Evolutionary conservation across 2,329 filamentous ascomycete genomes (phyloP).

Genomic region (Penicillium verrucosum): DNA sequence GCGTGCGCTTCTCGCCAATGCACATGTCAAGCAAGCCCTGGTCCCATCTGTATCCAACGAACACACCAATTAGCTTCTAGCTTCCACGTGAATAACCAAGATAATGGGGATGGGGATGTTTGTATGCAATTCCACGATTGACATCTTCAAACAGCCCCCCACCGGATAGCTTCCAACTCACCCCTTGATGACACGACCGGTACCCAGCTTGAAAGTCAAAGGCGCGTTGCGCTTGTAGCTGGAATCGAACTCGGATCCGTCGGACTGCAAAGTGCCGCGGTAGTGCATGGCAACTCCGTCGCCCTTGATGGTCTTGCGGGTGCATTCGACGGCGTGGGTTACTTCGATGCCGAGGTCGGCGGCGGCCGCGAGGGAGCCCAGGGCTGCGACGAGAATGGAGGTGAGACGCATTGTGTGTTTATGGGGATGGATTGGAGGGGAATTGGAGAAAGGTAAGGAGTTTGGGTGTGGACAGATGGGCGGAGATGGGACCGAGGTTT

Average conservation of each 20-base stretch:
- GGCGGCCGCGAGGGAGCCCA: slow-evolving; percentile 51
- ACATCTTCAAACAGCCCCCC: not conserved
- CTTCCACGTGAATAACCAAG: not conserved
- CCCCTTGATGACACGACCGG: slow-evolving; percentile 85
- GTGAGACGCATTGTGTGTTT: slow-evolving; percentile 45
- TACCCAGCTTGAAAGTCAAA: slow-evolving; percentile 74
- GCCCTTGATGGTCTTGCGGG: slow-evolving; percentile 70
- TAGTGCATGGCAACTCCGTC: slow-evolving; percentile 88
- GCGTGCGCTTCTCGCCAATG: slow-evolving; percentile 83
- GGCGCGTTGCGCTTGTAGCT: slow-evolving; percentile 74
- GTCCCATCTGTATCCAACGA: slow-evolving; percentile 66
- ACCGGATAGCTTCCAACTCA: slow-evolving; percentile 43
- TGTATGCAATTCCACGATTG: not conserved
- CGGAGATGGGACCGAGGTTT: slow-evolving; percentile 3
- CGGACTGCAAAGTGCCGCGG: slow-evolving; percentile 69
- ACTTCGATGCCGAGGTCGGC: slow-evolving; percentile 70
- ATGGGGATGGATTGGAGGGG: not conserved
- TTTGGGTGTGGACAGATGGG: slow-evolving; percentile 9
- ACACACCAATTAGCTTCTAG: slow-evolving; percentile 7
- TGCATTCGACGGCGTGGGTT: slow-evolving; percentile 70
- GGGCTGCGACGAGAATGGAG: slow-evolving; percentile 35
- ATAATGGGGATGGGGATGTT: not conserved
- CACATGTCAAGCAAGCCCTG: slow-evolving; percentile 90
- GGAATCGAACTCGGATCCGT: slow-evolving; percentile 79
- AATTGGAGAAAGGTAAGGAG: not conserved